phyloP scores from a whole-genome alignment of 2,329 filamentous ascomycete genomes.

The Xylaria sp. region DNA sequence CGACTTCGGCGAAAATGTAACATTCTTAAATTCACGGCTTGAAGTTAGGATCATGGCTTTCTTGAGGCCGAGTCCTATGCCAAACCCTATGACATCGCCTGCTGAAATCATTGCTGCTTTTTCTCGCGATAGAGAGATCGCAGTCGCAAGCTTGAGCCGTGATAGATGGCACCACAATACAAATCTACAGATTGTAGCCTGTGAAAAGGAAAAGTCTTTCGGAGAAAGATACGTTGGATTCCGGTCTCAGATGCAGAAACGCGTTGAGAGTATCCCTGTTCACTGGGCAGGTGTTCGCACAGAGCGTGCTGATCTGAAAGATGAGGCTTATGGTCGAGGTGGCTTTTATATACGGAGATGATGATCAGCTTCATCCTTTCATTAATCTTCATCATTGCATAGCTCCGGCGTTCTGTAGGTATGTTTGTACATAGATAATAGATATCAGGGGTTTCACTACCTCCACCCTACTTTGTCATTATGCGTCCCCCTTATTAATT shows the following conservation, averaged over 20 bases:
- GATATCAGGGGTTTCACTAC: too few relatives aligned
- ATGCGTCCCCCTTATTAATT: too few relatives aligned
- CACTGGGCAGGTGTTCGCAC: conserved; percentile 56
- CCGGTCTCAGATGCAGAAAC: conserved; percentile 46
- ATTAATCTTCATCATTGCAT: neutral
- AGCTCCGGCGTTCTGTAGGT: neutral
- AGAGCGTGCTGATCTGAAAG: conserved; percentile 41
- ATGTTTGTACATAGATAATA: neutral
- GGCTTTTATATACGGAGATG: conserved; percentile 44
- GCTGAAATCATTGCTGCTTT: conserved; percentile 31
- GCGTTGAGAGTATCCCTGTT: conserved; percentile 53
- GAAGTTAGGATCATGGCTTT: conserved; percentile 57
- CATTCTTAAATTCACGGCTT: conserved; percentile 42
- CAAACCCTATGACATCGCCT: conserved; percentile 9
- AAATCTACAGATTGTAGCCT: conserved; percentile 36
- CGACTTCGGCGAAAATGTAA: conserved; percentile 39
- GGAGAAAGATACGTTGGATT: conserved; percentile 44
- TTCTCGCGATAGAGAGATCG: conserved; percentile 38
- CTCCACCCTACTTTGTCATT: too few relatives aligned
- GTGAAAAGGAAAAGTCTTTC: conserved; percentile 39
- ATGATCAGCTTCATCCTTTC: conserved; percentile 4
- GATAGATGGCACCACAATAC: conserved; percentile 41
- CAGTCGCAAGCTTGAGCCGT: conserved; percentile 43
- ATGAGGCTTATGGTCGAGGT: conserved; percentile 45
- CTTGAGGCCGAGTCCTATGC: conserved; percentile 38